Evolutionary conservation across 1,284 basidiomycete genomes (phyloP).

Genomic region (Veloporphyrellus conicus): DNA sequence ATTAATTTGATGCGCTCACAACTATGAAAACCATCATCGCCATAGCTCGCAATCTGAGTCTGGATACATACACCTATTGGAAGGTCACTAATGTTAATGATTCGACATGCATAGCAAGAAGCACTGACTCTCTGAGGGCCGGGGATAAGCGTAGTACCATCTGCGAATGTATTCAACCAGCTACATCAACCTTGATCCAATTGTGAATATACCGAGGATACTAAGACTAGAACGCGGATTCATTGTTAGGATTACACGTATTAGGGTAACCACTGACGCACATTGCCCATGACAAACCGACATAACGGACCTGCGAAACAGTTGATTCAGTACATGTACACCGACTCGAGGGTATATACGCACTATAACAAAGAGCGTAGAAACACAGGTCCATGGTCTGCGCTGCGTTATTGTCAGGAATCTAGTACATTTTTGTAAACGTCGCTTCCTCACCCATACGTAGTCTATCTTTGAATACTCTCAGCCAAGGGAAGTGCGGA

Average conservation of each 20-base stretch:
- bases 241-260: neutral
- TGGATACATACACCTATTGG: neutral
- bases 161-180: neutral
- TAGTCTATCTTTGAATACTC: neutral
- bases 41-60: neutral
- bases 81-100: neutral
- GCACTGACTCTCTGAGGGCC: neutral
- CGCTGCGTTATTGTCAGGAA: neutral
- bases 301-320: neutral
- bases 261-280: neutral
- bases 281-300: neutral
- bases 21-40: neutral
- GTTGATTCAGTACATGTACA: neutral
- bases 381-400: neutral
- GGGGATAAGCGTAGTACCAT: neutral
- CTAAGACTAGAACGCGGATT: neutral
- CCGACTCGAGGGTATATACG: neutral
- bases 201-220: neutral
- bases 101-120: neutral
- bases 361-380: neutral
- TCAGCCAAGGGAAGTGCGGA: neutral
- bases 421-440: neutral
- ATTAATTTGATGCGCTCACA: neutral
- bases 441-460: neutral
- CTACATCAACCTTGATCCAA: neutral